Percentiles rank a stretch among this genome's conserved stretches.
Conservation (phyloP, 2,329 filamentous ascomycete species). For the Arthrobotrys sphaeroides region DNA sequence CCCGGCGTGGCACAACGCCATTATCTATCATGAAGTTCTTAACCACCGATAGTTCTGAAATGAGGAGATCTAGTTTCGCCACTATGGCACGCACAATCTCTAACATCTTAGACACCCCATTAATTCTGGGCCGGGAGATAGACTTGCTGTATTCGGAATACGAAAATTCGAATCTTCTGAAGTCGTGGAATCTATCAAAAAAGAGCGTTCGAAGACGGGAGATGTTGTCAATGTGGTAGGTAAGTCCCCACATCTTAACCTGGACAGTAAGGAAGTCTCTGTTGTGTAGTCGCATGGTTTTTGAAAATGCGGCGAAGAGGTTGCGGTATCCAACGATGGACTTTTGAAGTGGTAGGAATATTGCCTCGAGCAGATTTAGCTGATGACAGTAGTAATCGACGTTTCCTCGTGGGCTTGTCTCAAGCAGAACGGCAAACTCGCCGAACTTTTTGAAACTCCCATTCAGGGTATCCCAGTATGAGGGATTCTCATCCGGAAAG, state of each 20-base stretch:
- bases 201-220: neutral
- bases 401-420: neutral
- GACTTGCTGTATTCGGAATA: neutral
- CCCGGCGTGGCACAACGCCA: neutral
- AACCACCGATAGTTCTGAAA: neutral
- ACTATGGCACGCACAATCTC: neutral
- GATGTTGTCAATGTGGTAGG: neutral
- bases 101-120: neutral
- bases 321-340: neutral
- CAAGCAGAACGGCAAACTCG: too few species aligned
- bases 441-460: neutral
- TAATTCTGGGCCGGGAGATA: neutral
- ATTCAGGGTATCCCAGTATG: neutral
- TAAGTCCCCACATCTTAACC: neutral
- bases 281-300: too few species aligned
- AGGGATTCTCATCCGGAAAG: conserved; percentile 2
- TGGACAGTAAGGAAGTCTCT: neutral
- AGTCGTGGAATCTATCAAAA: neutral
- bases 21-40: neutral
- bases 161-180: neutral
- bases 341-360: neutral
- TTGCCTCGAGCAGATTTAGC: neutral
- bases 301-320: neutral
- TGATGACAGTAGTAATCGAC: neutral
- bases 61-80: neutral